Base-by-base conservation (phyloP, 257 asterid genomes). In the Nicotiana tabacum region DNA sequence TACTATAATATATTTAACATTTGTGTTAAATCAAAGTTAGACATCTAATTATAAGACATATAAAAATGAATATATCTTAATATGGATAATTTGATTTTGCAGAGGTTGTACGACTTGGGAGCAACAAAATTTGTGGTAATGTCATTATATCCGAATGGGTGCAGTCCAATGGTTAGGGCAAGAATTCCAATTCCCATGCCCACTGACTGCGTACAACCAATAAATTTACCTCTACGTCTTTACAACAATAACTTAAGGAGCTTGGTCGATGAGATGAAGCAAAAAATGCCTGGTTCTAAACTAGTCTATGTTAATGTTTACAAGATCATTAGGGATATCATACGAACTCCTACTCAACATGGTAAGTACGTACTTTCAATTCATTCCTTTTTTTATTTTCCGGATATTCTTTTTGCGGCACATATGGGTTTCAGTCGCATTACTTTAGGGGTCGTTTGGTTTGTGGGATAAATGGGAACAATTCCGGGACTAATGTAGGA, bases 111-210 rank as follows among this genome's bases (percentile, higher is more conserved):
- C 83, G 62, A 43, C 56, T 80, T 90, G 88, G 98, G 98, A 7
- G 98, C 90, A 83, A 89, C 97, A 1, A 93, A 92, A 83, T 94
- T 93, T 80, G 98, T 92, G 57, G 62, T 94, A 1, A 82, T 91
- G 85, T 89, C 92, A 17, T 66, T 93, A 24, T 83, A 92, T 77
- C 98, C 98, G 0, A 94, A 89, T 35, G 98, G 98, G 12, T 94
- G 98, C 85, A 88, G 88, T 46, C 97, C 97, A 35, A 56, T 85
- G 85, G 89, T 92, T 6, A 88, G 35, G 21, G 58, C 90, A 9
- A 27, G 86, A 74, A 16, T n/a, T 32, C 72, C 78, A 11, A 43
- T 72, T 43, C 91, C 93, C 2, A 48, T 67, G 30, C 77, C 2
- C 17, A 21, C 21, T 21, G 87, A 89, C 18, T 94, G 97, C 82